Evolutionary conservation across 805 yeast species (phyloP).

Genomic region (Yamadazyma nakazawae): DNA sequence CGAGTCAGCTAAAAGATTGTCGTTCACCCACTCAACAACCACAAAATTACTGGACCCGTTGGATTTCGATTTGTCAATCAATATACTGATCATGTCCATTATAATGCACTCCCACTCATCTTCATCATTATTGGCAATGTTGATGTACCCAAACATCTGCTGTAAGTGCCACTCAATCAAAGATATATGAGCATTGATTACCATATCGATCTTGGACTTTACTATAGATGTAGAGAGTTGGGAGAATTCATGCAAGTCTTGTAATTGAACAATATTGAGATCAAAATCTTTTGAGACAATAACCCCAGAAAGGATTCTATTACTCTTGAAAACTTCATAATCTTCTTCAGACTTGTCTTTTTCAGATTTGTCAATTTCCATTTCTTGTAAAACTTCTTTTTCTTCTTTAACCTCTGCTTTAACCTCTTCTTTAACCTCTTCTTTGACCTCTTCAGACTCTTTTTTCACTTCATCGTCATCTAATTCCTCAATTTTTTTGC

Average conservation of each 20-base stretch:
- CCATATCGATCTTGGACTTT: constrained; percentile 74
- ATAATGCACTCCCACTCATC: constrained; percentile 42
- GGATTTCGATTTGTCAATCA: constrained; percentile 37
- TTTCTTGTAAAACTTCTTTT: constrained; percentile 8
- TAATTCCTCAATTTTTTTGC: constrained; percentile 33
- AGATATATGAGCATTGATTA: constrained; percentile 76
- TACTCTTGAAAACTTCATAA: constrained; percentile 18
- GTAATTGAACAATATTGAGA: constrained; percentile 74
- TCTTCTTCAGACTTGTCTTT: constrained; percentile 11
- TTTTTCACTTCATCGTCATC: constrained; percentile 11
- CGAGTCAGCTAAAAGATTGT: constrained; percentile 76
- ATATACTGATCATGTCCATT: constrained; percentile 41
- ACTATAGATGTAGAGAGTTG: constrained; percentile 82
- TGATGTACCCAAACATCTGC: constrained; percentile 91
- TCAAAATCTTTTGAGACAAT: constrained; percentile 90
- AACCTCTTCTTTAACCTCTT: constrained; percentile 12
- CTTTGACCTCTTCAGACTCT: constrained; percentile 29
- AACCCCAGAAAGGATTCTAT: constrained; percentile 65
- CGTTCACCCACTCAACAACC: constrained; percentile 87
- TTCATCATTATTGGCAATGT: constrained; percentile 56
- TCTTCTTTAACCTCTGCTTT: constrained; percentile 8
- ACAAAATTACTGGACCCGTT: constrained; percentile 37
- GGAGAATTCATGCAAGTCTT: constrained; percentile 85
- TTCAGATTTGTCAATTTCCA: constrained; percentile 4
- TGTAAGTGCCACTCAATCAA: constrained; percentile 84